Conservation (phyloP, 441 rosid species). For the Arabidopsis lyrata region DNA sequence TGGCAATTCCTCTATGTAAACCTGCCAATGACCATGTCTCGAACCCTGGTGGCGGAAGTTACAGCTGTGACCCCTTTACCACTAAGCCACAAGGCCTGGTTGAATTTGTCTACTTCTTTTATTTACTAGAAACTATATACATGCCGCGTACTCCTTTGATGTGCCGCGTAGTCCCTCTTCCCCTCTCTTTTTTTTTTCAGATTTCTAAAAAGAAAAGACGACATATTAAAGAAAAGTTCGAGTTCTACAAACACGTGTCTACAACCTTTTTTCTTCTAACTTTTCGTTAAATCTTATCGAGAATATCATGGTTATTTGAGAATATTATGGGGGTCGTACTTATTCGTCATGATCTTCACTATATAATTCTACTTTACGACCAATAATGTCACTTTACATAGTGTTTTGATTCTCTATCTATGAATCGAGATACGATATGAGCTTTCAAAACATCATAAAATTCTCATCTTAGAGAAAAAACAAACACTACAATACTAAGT, state of each 20-base stretch:
- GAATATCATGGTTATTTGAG: slow-evolving; percentile 16
- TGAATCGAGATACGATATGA: neutral
- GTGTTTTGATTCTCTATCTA: slow-evolving; percentile 6
- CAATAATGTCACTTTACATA: neutral
- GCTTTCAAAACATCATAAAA: neutral
- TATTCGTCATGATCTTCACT: slow-evolving; percentile 34
- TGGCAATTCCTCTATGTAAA: no score
- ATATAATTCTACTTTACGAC: slow-evolving; percentile 22
- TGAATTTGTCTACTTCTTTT: no score
- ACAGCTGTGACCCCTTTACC: no score
- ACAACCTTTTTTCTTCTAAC: neutral
- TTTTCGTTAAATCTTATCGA: neutral
- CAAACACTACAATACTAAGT: neutral
- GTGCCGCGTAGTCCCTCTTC: neutral
- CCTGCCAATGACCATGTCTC: no score
- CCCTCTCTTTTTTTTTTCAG: neutral
- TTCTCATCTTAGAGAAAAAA: neutral
- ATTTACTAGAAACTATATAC: no score
- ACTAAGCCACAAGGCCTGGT: no score
- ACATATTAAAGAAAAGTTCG: neutral
- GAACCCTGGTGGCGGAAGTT: no score
- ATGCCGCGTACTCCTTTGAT: neutral
- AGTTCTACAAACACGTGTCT: neutral
- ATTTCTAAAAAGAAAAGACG: neutral
- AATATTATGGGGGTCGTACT: slow-evolving; percentile 29